These are phyloP conservation scores for Triticum dicoccoides DNA, from an alignment of 176 grass and related monocot species.

Conservation along the genomic window DNA sequence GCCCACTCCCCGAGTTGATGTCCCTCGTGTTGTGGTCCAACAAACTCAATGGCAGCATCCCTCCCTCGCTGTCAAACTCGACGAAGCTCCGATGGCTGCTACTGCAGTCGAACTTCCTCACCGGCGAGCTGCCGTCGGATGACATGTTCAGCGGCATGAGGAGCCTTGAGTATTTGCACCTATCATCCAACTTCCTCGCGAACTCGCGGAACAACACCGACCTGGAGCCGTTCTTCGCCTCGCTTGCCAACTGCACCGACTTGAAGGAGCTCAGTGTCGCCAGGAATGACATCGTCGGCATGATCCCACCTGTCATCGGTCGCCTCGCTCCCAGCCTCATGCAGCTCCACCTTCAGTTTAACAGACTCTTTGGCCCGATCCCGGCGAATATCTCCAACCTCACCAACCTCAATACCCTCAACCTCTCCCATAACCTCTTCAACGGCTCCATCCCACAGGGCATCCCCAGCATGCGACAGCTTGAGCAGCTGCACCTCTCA, in stretches of 20 bases:
- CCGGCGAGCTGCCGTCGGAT: constrained; percentile 49
- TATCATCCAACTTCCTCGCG: constrained; percentile 63
- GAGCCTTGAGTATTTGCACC: constrained; percentile 47
- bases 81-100: constrained; percentile 76
- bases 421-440: constrained; percentile 52
- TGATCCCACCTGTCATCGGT: constrained; percentile 49
- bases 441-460: constrained; percentile 65
- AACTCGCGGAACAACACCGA: constrained; percentile 46
- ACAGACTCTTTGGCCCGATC: background rate
- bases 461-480: constrained; percentile 49
- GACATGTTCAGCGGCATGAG: constrained; percentile 59
- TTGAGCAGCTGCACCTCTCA: constrained; percentile 65
- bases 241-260: constrained; percentile 60
- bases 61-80: constrained; percentile 65
- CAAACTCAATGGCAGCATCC: constrained; percentile 57
- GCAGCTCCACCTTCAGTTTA: constrained; percentile 79
- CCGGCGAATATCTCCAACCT: background rate
- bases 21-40: constrained; percentile 84
- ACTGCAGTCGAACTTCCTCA: constrained; percentile 58
- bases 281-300: constrained; percentile 51
- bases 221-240: constrained; percentile 75
- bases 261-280: constrained; percentile 73
- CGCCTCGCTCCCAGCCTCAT: constrained; percentile 41
- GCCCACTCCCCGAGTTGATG: constrained; percentile 48
- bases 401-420: constrained; percentile 69